A percentile compares a stretch with the other conserved stretches of the same genome.
phyloP scores from a whole-genome alignment of 2,329 filamentous ascomycete species.

The Sporothrix dimorphospora region DNA sequence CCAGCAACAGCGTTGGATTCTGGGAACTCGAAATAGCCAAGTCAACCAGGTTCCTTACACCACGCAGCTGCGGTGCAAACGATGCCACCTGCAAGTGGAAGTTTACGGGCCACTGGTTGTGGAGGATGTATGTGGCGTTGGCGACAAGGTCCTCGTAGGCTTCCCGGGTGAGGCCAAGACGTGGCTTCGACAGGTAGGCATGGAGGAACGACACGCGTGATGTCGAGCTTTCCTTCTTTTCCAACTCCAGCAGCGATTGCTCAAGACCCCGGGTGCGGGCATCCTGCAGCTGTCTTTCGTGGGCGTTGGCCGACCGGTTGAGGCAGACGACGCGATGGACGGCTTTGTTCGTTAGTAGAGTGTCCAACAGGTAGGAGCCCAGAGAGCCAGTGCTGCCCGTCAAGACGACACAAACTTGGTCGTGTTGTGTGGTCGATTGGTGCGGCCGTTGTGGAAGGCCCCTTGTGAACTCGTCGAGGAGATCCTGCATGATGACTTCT shows the following conservation, averaged over 20 bases:
- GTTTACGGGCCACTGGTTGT: conserved; percentile 1
- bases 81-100: neutral
- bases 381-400: neutral
- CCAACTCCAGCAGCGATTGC: neutral
- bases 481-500: neutral
- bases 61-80: neutral
- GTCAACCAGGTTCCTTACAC: neutral
- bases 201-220: neutral
- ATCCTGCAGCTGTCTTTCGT: neutral
- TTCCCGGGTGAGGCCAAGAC: neutral
- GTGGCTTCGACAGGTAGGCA: neutral
- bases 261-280: neutral
- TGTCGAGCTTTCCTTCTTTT: neutral
- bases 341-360: neutral
- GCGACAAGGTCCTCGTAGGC: neutral
- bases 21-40: neutral
- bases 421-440: neutral
- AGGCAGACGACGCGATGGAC: neutral
- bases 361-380: neutral
- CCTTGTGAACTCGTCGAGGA: neutral
- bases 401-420: neutral
- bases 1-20: neutral
- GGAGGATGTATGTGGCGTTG: neutral
- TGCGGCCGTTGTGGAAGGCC: neutral
- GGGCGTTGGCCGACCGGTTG: neutral